Evolutionary conservation across 345 rosid species (phyloP), one percentile per base, ranked within the genome.

Genomic region (Salix viminalis): DNA sequence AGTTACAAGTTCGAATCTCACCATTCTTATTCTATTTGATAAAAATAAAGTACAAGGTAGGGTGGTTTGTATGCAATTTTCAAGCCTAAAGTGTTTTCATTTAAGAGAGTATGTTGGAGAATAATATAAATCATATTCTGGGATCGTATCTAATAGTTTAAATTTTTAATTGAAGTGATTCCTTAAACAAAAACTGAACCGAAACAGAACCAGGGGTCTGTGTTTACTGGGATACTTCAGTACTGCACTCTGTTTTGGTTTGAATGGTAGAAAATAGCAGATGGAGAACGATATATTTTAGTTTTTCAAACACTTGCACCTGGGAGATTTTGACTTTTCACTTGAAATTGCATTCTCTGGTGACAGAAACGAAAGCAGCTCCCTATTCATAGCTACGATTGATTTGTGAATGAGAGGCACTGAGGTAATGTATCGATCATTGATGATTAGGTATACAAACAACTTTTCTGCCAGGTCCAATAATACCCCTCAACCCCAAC

Each of bases 141-240:
- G 32, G 32, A 30, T 0, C 3, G 0, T 32, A 32, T 32, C 0
- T 32, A 32, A 32, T 0, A 32, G 4, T 0, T 32, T 32, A 32
- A 32, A 0, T 3, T 32, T 4, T 32, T 32, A 32, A 0, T 32
- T 32, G 0, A 30, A 0, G 3, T 32, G 34, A 32, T 32, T 32
- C 34, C 34, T 54, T 32, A 4, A 32, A 32, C 34, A 32, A 3
- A 32, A 32, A 32, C 34, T 32, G 34, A 32, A 32, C 32, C 61
- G 12, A 54, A 21, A 23, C 24, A 0, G n/a, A 54, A 54, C 60
- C 1, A 9, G 58, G 58, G 58, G 2, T 18, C 6, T 18, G 7
- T 18, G 58, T 52, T 18, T 52, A 52, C 10, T 18, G 58, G 58
- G 58, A 52, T 19, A 52, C 8, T 52, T 21, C n/a, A 50, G 58